Evolutionary conservation across 2,329 filamentous ascomycete species (phyloP).

Genomic region (Fusarium decemcellulare): DNA sequence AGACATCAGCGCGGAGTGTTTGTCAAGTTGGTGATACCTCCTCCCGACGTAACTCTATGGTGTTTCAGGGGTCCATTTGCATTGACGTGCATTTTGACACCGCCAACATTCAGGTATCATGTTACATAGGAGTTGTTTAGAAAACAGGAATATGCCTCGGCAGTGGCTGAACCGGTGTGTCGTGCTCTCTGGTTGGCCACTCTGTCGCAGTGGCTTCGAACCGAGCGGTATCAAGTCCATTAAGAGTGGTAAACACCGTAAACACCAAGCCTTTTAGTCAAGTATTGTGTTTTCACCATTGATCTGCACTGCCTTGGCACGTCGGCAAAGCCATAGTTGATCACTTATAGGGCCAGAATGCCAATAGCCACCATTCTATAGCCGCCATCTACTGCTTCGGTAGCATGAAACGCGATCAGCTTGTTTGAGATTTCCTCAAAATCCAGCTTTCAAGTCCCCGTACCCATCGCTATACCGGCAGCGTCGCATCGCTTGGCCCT

Average conservation of each 20-base stretch:
- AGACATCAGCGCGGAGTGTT: constrained; percentile 23
- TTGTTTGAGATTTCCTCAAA: constrained; percentile 33
- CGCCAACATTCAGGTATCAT: constrained; percentile 2
- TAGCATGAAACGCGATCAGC: constrained; percentile 33
- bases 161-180: not conserved
- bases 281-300: not conserved
- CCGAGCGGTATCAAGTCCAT: not conserved
- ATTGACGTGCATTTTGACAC: constrained; percentile 21
- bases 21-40: constrained; percentile 29
- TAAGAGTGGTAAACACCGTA: constrained; percentile 2
- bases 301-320: constrained; percentile 12
- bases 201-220: not conserved
- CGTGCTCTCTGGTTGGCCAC: not conserved
- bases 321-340: constrained; percentile 5
- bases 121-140: not conserved
- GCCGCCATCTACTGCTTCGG: constrained; percentile 3
- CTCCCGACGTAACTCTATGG: constrained; percentile 19
- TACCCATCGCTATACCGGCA: constrained; percentile 21
- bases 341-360: constrained; percentile 25
- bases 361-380: constrained; percentile 39
- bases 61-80: constrained; percentile 34
- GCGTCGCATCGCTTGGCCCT: constrained; percentile 40
- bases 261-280: no score
- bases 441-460: constrained; percentile 22
- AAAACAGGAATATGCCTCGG: not conserved